Evolutionary conservation across 2,329 filamentous ascomycete species (phyloP).

Genomic region (Aspergillus pseudoviridinutans): DNA sequence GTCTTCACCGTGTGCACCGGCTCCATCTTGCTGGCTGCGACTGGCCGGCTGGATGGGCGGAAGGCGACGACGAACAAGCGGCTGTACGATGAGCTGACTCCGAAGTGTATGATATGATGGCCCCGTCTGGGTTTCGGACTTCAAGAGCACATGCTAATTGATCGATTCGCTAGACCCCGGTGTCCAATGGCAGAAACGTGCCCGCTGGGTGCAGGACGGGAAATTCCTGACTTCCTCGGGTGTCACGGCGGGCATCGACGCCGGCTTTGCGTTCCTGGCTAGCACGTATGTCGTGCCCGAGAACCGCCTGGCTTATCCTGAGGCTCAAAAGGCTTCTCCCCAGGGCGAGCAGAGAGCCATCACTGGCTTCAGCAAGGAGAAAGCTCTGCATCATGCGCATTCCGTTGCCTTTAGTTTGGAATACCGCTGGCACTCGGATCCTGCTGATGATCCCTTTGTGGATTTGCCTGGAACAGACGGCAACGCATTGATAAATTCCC

Average conservation of each 20-base stretch:
- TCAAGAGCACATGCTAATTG: not conserved
- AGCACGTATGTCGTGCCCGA: not conserved
- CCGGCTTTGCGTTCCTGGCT: not conserved
- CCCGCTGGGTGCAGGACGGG: not conserved
- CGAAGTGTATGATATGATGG: not conserved
- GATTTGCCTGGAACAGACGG: not conserved
- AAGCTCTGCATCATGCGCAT: not conserved
- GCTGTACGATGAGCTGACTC: not conserved
- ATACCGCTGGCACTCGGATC: not conserved
- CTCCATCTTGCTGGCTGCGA: constrained; percentile 53
- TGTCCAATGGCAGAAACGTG: not conserved
- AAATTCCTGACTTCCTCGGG: not conserved
- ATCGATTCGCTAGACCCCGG: not conserved
- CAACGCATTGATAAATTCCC: not conserved
- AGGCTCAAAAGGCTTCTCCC: not conserved
- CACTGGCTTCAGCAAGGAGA: not conserved
- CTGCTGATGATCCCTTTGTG: not conserved
- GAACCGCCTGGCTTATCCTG: not conserved
- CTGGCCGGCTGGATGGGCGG: constrained; percentile 58
- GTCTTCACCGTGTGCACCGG: constrained; percentile 67
- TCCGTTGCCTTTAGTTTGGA: not conserved
- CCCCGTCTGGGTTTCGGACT: not conserved
- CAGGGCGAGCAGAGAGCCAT: not conserved
- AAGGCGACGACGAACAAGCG: constrained; percentile 65
- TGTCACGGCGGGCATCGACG: not conserved